Conservation (phyloP, 257 asterid species). For the Euphrasia confusa region DNA sequence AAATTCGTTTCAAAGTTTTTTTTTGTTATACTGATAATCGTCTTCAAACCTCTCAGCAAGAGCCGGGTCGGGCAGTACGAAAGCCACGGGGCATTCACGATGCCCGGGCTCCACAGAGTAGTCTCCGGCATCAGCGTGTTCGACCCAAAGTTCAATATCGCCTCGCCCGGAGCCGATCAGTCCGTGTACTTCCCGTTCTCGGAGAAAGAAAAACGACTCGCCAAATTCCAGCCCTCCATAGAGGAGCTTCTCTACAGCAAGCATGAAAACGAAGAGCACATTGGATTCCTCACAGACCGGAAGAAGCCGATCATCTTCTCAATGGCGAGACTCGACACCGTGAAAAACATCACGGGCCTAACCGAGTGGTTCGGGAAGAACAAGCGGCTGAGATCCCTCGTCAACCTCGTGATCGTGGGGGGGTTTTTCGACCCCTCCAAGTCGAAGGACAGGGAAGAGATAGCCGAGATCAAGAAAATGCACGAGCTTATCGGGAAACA, state of each 20-base stretch:
- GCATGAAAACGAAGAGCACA: slow-evolving; percentile 61
- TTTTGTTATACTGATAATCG: slow-evolving; percentile 19
- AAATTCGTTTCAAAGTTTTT: slow-evolving; percentile 7
- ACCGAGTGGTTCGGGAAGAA: slow-evolving; percentile 82
- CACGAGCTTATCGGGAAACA: slow-evolving; percentile 56
- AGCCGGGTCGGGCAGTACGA: slow-evolving; percentile 74
- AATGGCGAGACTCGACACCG: slow-evolving; percentile 80
- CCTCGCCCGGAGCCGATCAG: slow-evolving; percentile 89
- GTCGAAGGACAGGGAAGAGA: slow-evolving; percentile 81
- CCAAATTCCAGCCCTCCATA: slow-evolving; percentile 52
- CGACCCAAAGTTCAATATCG: slow-evolving; percentile 88
- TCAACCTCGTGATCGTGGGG: slow-evolving; percentile 77
- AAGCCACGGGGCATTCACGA: slow-evolving; percentile 74
- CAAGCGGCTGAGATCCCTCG: slow-evolving; percentile 48
- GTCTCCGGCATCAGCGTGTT: slow-evolving; percentile 73
- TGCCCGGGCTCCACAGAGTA: slow-evolving; percentile 75
- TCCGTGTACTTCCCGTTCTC: slow-evolving; percentile 66
- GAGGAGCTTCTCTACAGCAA: slow-evolving; percentile 56
- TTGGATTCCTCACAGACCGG: slow-evolving; percentile 62
- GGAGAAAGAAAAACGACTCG: slow-evolving; percentile 49
- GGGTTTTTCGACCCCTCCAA: slow-evolving; percentile 78
- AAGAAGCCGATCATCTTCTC: slow-evolving; percentile 77
- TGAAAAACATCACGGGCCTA: slow-evolving; percentile 76
- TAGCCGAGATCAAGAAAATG: slow-evolving; percentile 80
- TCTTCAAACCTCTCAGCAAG: slow-evolving; percentile 46